A percentile compares a stretch with the other conserved stretches of the same genome.
Conservation (phyloP, 2,329 filamentous ascomycete species). For the Fusarium aywerte region DNA sequence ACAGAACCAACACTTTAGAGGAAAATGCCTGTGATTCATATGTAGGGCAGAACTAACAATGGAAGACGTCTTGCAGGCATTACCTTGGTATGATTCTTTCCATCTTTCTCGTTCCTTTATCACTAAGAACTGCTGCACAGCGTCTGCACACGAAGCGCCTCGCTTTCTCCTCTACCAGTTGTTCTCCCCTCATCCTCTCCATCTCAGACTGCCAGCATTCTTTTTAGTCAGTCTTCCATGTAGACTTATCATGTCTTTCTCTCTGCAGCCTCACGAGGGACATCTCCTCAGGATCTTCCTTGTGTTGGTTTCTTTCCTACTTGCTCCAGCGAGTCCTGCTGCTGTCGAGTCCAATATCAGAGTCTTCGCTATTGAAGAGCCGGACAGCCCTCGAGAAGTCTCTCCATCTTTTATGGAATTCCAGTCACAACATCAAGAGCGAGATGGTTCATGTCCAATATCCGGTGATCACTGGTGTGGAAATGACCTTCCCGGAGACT, state of each 20-base stretch:
- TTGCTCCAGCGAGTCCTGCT: constrained; percentile 26
- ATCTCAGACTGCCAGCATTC: constrained; percentile 6
- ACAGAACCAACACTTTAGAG: constrained; percentile 38
- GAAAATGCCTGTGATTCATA: constrained; percentile 19
- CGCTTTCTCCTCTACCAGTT: constrained; percentile 25
- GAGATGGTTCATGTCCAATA: constrained; percentile 36
- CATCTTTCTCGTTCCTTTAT: constrained; percentile 35
- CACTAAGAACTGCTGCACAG: constrained; percentile 35
- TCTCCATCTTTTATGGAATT: constrained; percentile 13
- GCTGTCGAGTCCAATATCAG: constrained; percentile 32
- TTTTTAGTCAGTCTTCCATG: constrained; percentile 29
- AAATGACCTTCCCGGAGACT: constrained; percentile 31
- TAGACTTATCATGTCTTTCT: constrained; percentile 40
- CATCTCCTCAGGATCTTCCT: constrained; percentile 33
- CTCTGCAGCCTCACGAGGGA: constrained; percentile 32
- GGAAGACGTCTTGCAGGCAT: constrained; percentile 13
- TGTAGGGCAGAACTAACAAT: constrained; percentile 33
- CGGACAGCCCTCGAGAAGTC: constrained; percentile 8
- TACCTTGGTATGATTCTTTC: constrained; percentile 9
- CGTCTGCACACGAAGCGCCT: constrained; percentile 31
- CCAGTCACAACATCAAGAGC: constrained; percentile 21
- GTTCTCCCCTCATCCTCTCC: constrained; percentile 14
- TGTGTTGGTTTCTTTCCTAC: constrained; percentile 37
- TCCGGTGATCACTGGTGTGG: constrained; percentile 37
- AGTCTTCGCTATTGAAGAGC: constrained; percentile 28